Conservation (phyloP, 1,139 yeast species). For the Arxiozyma bovina region DNA sequence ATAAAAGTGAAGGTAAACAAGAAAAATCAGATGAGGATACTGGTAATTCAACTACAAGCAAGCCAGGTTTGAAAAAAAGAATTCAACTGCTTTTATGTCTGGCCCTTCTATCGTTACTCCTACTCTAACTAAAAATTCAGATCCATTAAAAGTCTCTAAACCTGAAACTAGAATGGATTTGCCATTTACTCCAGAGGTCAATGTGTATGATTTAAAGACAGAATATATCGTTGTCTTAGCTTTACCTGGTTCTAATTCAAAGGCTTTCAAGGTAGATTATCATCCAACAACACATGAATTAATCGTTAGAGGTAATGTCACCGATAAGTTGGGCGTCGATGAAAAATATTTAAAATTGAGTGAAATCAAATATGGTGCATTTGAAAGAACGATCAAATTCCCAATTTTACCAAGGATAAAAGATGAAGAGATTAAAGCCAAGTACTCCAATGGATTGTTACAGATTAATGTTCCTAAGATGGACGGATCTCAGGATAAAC, state of each 20-base stretch:
- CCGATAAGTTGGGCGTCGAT: conserved; percentile 33
- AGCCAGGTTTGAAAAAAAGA: neutral
- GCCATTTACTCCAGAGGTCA: conserved; percentile 49
- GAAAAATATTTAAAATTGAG: conserved; percentile 34
- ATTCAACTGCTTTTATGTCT: conserved; percentile 16
- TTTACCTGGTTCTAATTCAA: conserved; percentile 46
- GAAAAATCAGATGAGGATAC: conserved; percentile 3
- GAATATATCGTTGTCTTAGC: conserved; percentile 41
- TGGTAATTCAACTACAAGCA: neutral
- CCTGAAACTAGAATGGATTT: conserved; percentile 37
- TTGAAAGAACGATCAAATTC: conserved; percentile 46
- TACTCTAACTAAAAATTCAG: conserved; percentile 34
- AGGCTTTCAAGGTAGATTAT: conserved; percentile 45
- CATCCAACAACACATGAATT: conserved; percentile 46
- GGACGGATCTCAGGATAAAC: conserved; percentile 14
- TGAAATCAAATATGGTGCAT: conserved; percentile 43
- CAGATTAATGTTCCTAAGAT: conserved; percentile 44
- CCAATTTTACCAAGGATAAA: conserved; percentile 44
- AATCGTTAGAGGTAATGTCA: conserved; percentile 40
- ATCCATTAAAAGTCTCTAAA: conserved; percentile 38
- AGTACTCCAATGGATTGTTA: conserved; percentile 41
- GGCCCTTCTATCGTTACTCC: neutral
- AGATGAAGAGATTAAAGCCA: conserved; percentile 46
- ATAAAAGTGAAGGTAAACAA: conserved; percentile 1
- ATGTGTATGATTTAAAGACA: conserved; percentile 41